Evolutionary conservation across 1,284 basidiomycete species (phyloP), one percentile per base, ranked within the genome.

Genomic region (Moesziomyces sp.): DNA sequence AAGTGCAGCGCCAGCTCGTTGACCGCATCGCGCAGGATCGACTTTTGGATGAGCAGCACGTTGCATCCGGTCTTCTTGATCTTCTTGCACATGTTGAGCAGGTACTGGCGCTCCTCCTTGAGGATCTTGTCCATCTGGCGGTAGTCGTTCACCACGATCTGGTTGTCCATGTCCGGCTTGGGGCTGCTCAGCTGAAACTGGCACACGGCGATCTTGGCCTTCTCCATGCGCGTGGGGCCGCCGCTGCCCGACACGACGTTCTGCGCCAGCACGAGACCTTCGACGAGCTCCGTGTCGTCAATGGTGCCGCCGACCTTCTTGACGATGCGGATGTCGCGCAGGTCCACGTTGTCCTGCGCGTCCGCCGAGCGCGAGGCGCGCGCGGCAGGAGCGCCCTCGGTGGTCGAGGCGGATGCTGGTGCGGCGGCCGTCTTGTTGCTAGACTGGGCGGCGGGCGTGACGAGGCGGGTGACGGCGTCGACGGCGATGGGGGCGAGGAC

Each of bases 111-210:
- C 77, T 96, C 96, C 86, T 99, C 97, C 86, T 99, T 99, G 85
- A 99, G 91, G 72, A 99, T 96, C 86, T 97, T 98, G 89, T 99
- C 97, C 96, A 99, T 99, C 86, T 99, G 97, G 42, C 97, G 91
- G 87, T 99, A 99, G 86, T 99, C 96, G 81, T 97, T 99, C 79
- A 99, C 97, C 46, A 99, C 92, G 49, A 99, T 95, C 40, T 97
- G 97, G 87, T 99, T 99, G 87, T 99, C 97, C 97, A 99, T 99
- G 84, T 99, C 97, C 9, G 97, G 97, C 86, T 99, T 99, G 21
- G 97, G 97, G 52, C 94, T 93, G 78, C 91, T 93, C 56, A 99
- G 89, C 86, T 99, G 97, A 89, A 99, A 99, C 85, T 99, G 97
- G 77, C 98, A 94, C 73, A 99, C 90, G 46, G 91, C 97, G 82